These are phyloP conservation scores for Corynascus novoguineensis DNA, from an alignment of 495 filamentous ascomycete species.

Conservation along the genomic window DNA sequence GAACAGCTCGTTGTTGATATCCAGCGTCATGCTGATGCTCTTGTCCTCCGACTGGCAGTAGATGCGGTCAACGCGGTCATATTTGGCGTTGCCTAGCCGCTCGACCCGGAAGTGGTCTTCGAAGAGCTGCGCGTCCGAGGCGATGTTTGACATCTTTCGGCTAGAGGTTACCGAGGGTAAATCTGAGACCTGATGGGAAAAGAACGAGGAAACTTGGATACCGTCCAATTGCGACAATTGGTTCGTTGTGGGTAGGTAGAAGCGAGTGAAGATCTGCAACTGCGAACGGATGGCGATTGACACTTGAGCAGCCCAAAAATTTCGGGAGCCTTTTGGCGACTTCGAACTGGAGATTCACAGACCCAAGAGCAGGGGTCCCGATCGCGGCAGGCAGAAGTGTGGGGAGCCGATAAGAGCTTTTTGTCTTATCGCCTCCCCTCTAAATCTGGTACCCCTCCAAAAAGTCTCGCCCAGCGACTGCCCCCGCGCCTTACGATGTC, in stretches of 20 bases:
- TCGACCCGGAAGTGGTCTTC: conserved; percentile 87
- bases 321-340: background rate
- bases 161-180: background rate
- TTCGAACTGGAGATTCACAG: background rate
- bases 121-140: conserved; percentile 81
- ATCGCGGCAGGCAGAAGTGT: conserved; percentile 8
- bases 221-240: background rate
- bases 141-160: conserved; percentile 41
- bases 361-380: background rate
- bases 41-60: conserved; percentile 62
- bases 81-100: conserved; percentile 70
- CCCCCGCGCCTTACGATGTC: conserved; percentile 56
- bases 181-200: conserved; percentile 17
- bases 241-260: no score
- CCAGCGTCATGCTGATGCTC: conserved; percentile 67
- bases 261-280: no score
- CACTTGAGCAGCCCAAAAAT: conserved; percentile 10
- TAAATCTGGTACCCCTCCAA: conserved; percentile 10
- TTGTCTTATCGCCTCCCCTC: conserved; percentile 12
- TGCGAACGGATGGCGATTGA: no score
- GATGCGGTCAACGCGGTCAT: conserved; percentile 88
- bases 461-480: background rate
- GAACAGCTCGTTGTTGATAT: conserved; percentile 93
- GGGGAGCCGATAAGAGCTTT: background rate
- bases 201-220: background rate